Percentiles rank a stretch among this genome's conserved stretches.
These are phyloP conservation scores for Cucurbitaria berberidis DNA, from an alignment of 2,329 filamentous ascomycete genomes.

Conservation along the genomic window DNA sequence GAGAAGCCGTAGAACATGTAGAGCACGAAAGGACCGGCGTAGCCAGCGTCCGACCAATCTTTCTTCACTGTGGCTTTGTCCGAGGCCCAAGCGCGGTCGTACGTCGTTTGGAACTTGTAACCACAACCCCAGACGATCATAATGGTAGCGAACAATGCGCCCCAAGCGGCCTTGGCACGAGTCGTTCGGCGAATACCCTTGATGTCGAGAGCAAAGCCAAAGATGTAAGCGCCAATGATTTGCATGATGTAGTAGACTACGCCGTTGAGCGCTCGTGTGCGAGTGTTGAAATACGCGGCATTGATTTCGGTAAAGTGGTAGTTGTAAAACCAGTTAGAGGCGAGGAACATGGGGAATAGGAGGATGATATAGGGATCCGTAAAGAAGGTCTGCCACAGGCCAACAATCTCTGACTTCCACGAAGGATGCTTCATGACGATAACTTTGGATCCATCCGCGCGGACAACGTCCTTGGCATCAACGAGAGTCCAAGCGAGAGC, in stretches of 20 bases:
- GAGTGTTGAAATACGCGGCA: constrained; percentile 71
- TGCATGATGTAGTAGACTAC: constrained; percentile 81
- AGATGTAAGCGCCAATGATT: constrained; percentile 75
- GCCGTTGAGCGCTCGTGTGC: constrained; percentile 77
- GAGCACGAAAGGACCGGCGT: constrained; percentile 81
- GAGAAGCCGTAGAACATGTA: constrained; percentile 92
- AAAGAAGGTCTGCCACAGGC: constrained; percentile 74
- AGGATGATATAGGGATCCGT: constrained; percentile 75
- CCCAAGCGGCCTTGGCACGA: constrained; percentile 70
- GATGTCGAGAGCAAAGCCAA: constrained; percentile 73
- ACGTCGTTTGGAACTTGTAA: constrained; percentile 74
- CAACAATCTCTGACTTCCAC: constrained; percentile 78
- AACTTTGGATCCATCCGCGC: constrained; percentile 77
- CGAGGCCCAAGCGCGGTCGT: constrained; percentile 53
- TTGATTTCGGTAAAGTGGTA: constrained; percentile 82
- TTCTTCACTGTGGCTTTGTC: constrained; percentile 44
- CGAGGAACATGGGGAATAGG: constrained; percentile 82
- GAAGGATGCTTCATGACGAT: constrained; percentile 91
- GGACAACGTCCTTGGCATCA: constrained; percentile 74
- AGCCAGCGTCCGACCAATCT: constrained; percentile 73
- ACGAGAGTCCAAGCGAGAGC: constrained; percentile 71
- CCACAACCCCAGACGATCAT: constrained; percentile 84
- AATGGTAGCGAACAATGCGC: constrained; percentile 69
- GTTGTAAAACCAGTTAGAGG: constrained; percentile 80
- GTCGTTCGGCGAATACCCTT: constrained; percentile 64